phyloP scores from a whole-genome alignment of 495 filamentous ascomycete species.

The Tuber brumale region DNA sequence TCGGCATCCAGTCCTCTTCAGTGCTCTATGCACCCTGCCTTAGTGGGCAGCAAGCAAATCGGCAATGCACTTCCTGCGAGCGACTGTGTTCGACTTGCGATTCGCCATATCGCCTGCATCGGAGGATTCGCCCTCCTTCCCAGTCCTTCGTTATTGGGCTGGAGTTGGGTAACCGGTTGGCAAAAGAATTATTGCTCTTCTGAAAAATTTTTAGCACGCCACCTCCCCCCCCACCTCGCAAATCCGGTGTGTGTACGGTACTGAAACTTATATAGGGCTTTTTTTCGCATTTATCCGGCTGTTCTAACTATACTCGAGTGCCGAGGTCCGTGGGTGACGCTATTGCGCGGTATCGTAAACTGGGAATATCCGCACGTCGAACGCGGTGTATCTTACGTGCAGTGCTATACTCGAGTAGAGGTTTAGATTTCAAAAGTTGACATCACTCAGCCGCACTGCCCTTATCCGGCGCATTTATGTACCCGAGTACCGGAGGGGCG shows the following conservation, averaged over 20 bases:
- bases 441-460: not conserved
- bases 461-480: not conserved
- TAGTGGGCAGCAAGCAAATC: not conserved
- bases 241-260: not conserved
- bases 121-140: not conserved
- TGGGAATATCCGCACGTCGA: not conserved
- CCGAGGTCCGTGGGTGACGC: not conserved
- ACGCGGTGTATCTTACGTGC: not conserved
- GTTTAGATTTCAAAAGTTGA: not conserved
- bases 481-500: not conserved
- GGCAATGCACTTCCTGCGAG: not conserved
- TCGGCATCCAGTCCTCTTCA: not conserved
- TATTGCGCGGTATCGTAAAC: not conserved
- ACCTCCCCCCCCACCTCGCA: not conserved
- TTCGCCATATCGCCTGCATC: not conserved
- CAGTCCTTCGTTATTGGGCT: not conserved
- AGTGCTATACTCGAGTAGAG: not conserved
- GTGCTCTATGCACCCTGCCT: not conserved
- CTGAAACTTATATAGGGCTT: not conserved
- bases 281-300: not conserved
- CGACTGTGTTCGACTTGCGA: not conserved
- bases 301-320: not conserved
- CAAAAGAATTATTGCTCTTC: not conserved
- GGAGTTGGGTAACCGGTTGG: not conserved
- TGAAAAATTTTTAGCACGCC: not conserved